Percentiles rank a stretch among this genome's conserved stretches.
phyloP scores from a whole-genome alignment of 805 yeast genomes.

The Vanderwaltozyma verrucispora region DNA sequence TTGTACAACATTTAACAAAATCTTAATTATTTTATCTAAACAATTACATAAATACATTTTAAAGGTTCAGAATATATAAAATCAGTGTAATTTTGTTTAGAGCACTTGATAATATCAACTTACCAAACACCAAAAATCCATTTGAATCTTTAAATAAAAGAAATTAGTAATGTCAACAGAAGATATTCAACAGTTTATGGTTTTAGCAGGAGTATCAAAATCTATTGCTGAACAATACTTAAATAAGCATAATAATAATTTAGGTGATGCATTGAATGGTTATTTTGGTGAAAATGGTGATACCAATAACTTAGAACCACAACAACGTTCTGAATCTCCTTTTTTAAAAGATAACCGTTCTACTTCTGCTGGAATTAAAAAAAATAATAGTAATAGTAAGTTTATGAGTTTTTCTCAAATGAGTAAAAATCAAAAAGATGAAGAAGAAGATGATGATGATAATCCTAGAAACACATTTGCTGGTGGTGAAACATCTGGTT shows the following conservation, averaged over 20 bases:
- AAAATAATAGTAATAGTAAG: conserved; percentile 10
- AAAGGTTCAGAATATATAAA: too few species aligned
- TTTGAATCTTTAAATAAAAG: background rate
- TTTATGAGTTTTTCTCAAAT: conserved; percentile 34
- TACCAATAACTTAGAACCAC: background rate
- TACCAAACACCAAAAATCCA: too few species aligned
- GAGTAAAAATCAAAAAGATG: conserved; percentile 28
- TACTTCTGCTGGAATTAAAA: background rate
- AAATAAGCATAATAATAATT: conserved; percentile 16
- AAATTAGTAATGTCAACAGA: conserved; percentile 11
- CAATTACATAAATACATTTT: too few species aligned
- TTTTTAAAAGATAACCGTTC: background rate
- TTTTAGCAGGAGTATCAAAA: conserved; percentile 31
- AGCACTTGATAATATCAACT: too few species aligned
- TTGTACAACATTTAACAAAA: too few species aligned
- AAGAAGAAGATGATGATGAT: conserved; percentile 40
- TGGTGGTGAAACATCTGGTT: conserved; percentile 61
- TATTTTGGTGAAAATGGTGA: conserved; percentile 12
- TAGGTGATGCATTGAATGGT: conserved; percentile 23
- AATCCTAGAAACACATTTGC: conserved; percentile 56
- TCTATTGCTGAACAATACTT: conserved; percentile 32
- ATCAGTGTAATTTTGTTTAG: too few species aligned
- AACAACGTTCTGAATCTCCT: background rate
- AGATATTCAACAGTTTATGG: conserved; percentile 28
- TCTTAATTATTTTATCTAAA: too few species aligned